Base-by-base conservation (phyloP, 805 yeast species). In the Pachysolen tannophilus region DNA sequence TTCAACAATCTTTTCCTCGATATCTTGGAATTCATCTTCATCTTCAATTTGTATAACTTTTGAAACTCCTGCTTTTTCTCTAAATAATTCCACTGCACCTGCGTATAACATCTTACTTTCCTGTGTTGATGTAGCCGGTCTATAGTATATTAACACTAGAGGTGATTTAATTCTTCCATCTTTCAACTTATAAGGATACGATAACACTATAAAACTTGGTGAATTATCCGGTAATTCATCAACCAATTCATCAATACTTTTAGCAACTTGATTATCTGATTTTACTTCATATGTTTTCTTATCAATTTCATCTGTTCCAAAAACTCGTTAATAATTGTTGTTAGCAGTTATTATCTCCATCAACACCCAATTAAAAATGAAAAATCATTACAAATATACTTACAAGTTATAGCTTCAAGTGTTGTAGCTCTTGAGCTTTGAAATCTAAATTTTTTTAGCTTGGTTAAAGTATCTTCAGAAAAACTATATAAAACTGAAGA, bases 21-120 rank as follows among this genome's bases (percentile, higher is more conserved):
- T 50, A 11, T 69, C 75, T 28, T 75, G 83, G 25, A 82, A 69
- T 35, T 82, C 90, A 26, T 82, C 88, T 38, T 73, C 79, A 32
- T 82, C 87, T 14, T 65, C 72, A 18, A 76, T 49, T 47, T 80
- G 81, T 26, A 80, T 62, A 24, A 81, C 63, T 48, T 49, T 56
- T 20, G 73, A 62, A n/a, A 84, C 86, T 13, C 86, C 85, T n/a
- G 88, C 80, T 45, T 80, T 78, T 33, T 73, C 77, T 55, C 90
- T 69, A 38, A 88, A 69, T 43, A 80, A 58, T 53, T 88, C 96
- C 16, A 84, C 72, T 2, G 95, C 94, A 4, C 92, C 94, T 1
- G 96, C 97, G 48, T 86, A 87, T 32, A 84, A 59, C 97, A 87
- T 88, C 55, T 81, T 78, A 49, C 72, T 65, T 37, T 82, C 83